phyloP scores from a whole-genome alignment of 2,329 filamentous ascomycete species.

The Sporothrix variecibatus region DNA sequence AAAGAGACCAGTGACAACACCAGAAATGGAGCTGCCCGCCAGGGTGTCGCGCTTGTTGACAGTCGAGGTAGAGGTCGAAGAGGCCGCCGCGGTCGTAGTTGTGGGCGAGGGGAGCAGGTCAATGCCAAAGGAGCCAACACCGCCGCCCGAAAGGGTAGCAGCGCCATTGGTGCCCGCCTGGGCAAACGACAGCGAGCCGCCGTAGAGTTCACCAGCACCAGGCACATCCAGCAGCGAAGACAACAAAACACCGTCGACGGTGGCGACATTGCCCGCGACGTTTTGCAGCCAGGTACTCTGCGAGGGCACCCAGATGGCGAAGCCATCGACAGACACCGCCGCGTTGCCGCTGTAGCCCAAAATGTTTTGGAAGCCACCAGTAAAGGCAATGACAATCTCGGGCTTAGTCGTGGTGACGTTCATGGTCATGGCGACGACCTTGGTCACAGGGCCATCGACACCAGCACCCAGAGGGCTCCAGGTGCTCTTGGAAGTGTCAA shows the following conservation, averaged over 20 bases:
- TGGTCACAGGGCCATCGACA: slow-evolving; percentile 75
- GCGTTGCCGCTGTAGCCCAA: slow-evolving; percentile 65
- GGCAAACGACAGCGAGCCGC: slow-evolving; percentile 78
- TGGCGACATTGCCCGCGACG: slow-evolving; percentile 63
- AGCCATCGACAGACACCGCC: slow-evolving; percentile 66
- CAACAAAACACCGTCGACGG: slow-evolving; percentile 72
- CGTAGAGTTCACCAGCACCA: slow-evolving; percentile 67
- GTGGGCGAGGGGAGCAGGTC: slow-evolving; percentile 48
- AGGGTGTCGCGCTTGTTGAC: slow-evolving; percentile 50
- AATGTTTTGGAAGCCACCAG: slow-evolving; percentile 75
- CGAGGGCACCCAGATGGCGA: slow-evolving; percentile 91
- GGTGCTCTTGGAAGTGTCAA: slow-evolving; percentile 64
- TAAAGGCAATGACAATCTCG: slow-evolving; percentile 76
- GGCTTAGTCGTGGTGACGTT: slow-evolving; percentile 70
- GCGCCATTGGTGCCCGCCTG: slow-evolving; percentile 73
- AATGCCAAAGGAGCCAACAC: slow-evolving; percentile 59
- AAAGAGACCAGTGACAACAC: slow-evolving; percentile 78
- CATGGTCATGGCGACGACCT: slow-evolving; percentile 74
- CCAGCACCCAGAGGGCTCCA: slow-evolving; percentile 85
- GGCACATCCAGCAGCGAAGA: slow-evolving; percentile 67
- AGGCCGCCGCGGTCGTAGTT: slow-evolving; percentile 40
- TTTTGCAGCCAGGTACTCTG: slow-evolving; percentile 85
- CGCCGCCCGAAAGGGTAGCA: slow-evolving; percentile 61
- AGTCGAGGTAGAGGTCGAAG: slow-evolving; percentile 39
- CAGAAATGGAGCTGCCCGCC: slow-evolving; percentile 51